Percentiles rank a stretch among this genome's conserved stretches.
These are phyloP conservation scores for Candolleomyces efflorescens DNA, from an alignment of 768 basidiomycete species.

Conservation along the genomic window DNA sequence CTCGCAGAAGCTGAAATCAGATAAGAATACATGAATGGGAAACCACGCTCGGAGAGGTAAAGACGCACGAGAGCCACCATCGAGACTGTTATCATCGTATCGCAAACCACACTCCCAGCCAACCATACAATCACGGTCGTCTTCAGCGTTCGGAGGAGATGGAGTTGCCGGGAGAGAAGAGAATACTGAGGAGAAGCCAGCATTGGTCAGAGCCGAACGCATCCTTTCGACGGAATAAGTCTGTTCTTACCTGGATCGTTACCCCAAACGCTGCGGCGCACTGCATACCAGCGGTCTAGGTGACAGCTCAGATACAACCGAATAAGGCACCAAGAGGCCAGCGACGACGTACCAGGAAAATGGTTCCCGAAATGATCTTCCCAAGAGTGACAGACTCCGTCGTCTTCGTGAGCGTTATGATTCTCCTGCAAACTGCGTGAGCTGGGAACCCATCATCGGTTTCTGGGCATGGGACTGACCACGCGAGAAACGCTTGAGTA, in stretches of 20 bases:
- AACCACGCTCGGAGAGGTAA: no score
- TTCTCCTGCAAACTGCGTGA: no score
- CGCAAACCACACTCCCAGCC: background rate
- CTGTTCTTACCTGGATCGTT: background rate
- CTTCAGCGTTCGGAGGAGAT: background rate
- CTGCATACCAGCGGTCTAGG: background rate
- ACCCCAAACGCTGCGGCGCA: background rate
- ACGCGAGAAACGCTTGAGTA: background rate
- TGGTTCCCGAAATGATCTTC: background rate
- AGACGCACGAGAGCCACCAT: background rate
- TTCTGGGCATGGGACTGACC: no score
- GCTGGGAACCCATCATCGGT: no score
- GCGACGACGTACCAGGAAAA: background rate
- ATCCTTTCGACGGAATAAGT: no score
- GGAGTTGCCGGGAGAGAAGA: background rate
- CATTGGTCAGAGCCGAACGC: no score
- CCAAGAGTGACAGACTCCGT: background rate
- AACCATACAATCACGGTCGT: background rate
- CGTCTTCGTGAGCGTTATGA: no score
- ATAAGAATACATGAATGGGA: no score
- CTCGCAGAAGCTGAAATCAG: no score
- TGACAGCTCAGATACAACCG: no score
- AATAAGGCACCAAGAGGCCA: no score
- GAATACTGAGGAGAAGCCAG: background rate
- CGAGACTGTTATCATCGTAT: background rate